phyloP scores from a whole-genome alignment of 2,329 filamentous ascomycete genomes.

The Cordyceps farinosa region DNA sequence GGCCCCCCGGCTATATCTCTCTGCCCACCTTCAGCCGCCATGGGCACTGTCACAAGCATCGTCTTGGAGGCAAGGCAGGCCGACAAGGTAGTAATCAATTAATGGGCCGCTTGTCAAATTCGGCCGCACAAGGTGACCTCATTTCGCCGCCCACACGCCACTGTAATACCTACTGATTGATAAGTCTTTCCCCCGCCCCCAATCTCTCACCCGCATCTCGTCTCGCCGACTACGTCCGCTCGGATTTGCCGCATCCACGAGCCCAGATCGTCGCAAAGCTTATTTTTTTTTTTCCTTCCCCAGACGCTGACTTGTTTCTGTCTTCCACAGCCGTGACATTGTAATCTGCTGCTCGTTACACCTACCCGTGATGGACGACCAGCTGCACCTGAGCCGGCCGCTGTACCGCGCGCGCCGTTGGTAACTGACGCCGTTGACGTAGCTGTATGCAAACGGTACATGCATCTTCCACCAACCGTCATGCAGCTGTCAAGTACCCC shows the following conservation, averaged over 20 bases:
- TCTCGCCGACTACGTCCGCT: constrained; percentile 13
- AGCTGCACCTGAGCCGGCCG: neutral
- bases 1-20: constrained; percentile 2
- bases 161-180: neutral
- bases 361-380: neutral
- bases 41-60: constrained; percentile 9
- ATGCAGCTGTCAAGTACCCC: neutral
- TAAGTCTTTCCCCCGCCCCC: neutral
- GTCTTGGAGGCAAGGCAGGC: neutral
- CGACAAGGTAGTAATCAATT: neutral
- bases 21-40: neutral
- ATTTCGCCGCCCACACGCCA: neutral
- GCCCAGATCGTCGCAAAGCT: neutral
- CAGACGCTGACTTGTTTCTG: neutral
- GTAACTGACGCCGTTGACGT: neutral
- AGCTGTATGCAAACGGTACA: neutral
- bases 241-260: constrained; percentile 7
- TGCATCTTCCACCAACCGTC: neutral
- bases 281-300: neutral
- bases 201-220: neutral
- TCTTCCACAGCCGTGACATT: neutral
- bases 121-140: neutral
- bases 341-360: too few relatives aligned
- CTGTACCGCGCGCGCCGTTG: neutral
- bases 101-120: neutral